Evolutionary conservation across 2,329 filamentous ascomycete species (phyloP).

Genomic region (Talaromyces sp.): DNA sequence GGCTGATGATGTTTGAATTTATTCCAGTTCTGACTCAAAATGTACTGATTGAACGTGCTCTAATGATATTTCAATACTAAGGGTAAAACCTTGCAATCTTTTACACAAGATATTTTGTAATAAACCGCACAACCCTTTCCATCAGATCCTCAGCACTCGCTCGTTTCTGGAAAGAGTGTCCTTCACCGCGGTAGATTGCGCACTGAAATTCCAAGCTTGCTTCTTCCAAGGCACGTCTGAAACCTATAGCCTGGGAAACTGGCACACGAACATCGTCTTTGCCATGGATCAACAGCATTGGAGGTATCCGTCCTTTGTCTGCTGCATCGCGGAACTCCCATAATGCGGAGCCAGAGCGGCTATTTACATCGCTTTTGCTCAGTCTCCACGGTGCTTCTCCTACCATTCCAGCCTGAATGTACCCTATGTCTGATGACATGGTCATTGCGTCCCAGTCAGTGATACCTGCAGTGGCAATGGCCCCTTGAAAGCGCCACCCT

Average conservation of each 20-base stretch:
- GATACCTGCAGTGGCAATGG: slow-evolving; percentile 7
- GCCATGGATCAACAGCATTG: slow-evolving; percentile 14
- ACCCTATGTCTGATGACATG: slow-evolving; percentile 12
- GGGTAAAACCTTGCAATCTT: too few species aligned
- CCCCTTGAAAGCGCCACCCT: slow-evolving; percentile 4
- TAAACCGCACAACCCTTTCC: slow-evolving; percentile 14
- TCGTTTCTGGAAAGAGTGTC: slow-evolving; percentile 8
- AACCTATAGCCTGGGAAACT: slow-evolving; percentile 6
- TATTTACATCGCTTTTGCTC: slow-evolving; percentile 3
- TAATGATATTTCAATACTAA: not conserved
- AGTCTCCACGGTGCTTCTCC: slow-evolving; percentile 9
- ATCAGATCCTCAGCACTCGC: slow-evolving; percentile 12
- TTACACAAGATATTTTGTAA: slow-evolving; percentile 7
- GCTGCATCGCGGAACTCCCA: slow-evolving; percentile 15
- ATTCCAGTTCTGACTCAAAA: not conserved
- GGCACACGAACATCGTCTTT: not conserved
- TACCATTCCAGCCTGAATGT: not conserved
- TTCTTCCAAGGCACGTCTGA: slow-evolving; percentile 7
- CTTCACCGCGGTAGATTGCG: slow-evolving; percentile 10
- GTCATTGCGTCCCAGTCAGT: slow-evolving; percentile 14
- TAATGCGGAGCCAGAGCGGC: slow-evolving; percentile 2
- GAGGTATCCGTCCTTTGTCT: slow-evolving; percentile 7
- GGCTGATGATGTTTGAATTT: too few species aligned
- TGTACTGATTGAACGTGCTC: not conserved
- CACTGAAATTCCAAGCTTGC: slow-evolving; percentile 7